A percentile compares a stretch with the other conserved stretches of the same genome.
Evolutionary conservation across 75 land plant genomes (phyloP).

Genomic region (Pinus tabuliformis): DNA sequence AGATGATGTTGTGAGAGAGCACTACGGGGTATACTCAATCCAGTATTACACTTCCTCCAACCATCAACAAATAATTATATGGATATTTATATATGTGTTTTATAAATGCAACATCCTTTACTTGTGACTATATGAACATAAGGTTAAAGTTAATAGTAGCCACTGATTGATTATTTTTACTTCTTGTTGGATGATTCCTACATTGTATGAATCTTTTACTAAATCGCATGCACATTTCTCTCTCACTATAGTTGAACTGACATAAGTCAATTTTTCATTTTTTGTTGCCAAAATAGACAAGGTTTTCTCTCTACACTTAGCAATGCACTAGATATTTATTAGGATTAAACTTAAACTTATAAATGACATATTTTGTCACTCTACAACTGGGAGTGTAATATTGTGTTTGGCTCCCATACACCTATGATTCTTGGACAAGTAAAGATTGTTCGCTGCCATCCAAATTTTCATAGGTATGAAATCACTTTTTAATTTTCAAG

Average conservation of each 20-base stretch:
- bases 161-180: neutral
- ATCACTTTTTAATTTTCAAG: slow-evolving; percentile 3
- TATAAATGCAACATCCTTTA: neutral
- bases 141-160: neutral
- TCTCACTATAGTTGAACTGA: neutral
- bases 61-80: neutral
- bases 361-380: neutral
- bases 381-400: slow-evolving; percentile 77
- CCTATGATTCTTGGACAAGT: slow-evolving; percentile 91
- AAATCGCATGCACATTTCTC: neutral
- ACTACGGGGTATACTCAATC: neutral
- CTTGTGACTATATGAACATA: neutral
- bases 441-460: slow-evolving; percentile 84
- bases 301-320: neutral
- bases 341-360: neutral
- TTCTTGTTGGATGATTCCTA: neutral
- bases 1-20: neutral
- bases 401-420: slow-evolving; percentile 96
- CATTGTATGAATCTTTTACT: neutral
- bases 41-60: neutral
- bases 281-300: neutral
- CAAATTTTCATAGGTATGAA: slow-evolving; percentile 70
- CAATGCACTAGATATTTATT: neutral
- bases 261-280: neutral
- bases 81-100: neutral